Evolutionary conservation across 1,284 basidiomycete species (phyloP).

Genomic region (Vanrija sp.): DNA sequence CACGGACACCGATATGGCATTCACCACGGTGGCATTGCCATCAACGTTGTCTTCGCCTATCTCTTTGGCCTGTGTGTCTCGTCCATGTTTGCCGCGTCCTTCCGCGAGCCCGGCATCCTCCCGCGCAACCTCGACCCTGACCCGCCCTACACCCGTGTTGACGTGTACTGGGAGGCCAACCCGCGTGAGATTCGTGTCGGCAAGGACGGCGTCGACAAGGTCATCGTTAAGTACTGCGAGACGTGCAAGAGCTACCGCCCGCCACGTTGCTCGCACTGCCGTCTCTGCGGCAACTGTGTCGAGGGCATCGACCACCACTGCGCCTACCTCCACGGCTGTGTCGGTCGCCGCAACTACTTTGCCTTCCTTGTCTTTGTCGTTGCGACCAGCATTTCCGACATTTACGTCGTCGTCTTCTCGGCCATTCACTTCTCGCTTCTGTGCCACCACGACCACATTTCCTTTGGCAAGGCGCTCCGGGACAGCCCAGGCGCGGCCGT

Average conservation of each 20-base stretch:
- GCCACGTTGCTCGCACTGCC: conserved; percentile 86
- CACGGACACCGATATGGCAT: conserved; percentile 71
- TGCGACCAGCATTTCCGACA: conserved; percentile 58
- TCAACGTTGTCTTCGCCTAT: conserved; percentile 60
- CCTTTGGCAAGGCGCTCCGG: conserved; percentile 59
- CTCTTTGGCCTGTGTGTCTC: conserved; percentile 34
- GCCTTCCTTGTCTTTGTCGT: conserved; percentile 76
- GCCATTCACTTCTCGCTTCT: conserved; percentile 73
- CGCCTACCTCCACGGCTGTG: conserved; percentile 90
- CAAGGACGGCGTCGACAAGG: conserved; percentile 69
- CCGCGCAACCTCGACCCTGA: conserved; percentile 78
- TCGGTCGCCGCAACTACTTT: conserved; percentile 87
- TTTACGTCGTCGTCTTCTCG: conserved; percentile 74
- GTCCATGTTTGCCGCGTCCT: conserved; percentile 56
- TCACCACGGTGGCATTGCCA: conserved; percentile 68
- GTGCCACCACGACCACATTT: conserved; percentile 55
- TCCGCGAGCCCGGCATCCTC: conserved; percentile 79
- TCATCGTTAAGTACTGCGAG: conserved; percentile 83
- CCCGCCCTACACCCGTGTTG: conserved; percentile 63
- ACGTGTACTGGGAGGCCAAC: conserved; percentile 62
- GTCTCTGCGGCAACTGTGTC: conserved; percentile 92
- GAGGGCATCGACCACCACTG: conserved; percentile 83
- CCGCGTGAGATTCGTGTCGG: conserved; percentile 77
- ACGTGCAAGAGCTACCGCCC: conserved; percentile 87
- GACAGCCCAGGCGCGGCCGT: conserved; percentile 71